phyloP scores from a whole-genome alignment of 768 basidiomycete genomes.

The Hericium alpestre region DNA sequence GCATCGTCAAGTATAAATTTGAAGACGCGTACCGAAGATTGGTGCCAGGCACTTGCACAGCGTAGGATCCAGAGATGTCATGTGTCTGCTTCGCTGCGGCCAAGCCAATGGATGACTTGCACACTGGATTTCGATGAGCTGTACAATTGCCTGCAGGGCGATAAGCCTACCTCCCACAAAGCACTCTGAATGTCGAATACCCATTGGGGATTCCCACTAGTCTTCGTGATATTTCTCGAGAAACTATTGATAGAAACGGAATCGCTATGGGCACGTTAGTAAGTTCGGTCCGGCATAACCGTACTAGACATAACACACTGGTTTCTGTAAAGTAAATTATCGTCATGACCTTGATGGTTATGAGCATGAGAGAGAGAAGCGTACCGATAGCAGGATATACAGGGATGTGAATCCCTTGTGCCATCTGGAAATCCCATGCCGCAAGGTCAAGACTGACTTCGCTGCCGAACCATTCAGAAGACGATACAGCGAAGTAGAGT shows the following conservation, averaged over 20 bases:
- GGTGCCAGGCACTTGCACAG: slow-evolving; percentile 36
- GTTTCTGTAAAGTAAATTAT: too few species aligned
- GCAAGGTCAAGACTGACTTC: slow-evolving; percentile 30
- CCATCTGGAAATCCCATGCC: slow-evolving; percentile 37
- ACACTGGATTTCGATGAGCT: too few species aligned
- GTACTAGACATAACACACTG: too few species aligned
- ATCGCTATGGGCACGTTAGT: slow-evolving; percentile 28
- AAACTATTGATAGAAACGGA: slow-evolving; percentile 48
- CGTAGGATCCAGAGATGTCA: slow-evolving; percentile 46
- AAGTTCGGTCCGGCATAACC: background rate
- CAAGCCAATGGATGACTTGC: too few species aligned
- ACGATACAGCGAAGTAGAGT: slow-evolving; percentile 10
- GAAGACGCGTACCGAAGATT: slow-evolving; percentile 29
- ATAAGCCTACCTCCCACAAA: slow-evolving; percentile 34
- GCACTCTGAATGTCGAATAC: slow-evolving; percentile 42
- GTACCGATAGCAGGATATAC: slow-evolving; percentile 43
- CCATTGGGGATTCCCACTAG: slow-evolving; percentile 33
- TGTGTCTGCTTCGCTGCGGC: slow-evolving; percentile 20
- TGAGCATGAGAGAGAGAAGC: background rate
- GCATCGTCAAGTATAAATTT: background rate
- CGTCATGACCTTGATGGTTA: background rate
- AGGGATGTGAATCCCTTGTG: slow-evolving; percentile 27
- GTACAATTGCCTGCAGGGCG: too few species aligned
- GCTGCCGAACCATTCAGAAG: background rate
- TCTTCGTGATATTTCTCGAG: slow-evolving; percentile 36